Conservation (phyloP, 805 yeast genomes). For the Kodamaea neixiangensis region DNA sequence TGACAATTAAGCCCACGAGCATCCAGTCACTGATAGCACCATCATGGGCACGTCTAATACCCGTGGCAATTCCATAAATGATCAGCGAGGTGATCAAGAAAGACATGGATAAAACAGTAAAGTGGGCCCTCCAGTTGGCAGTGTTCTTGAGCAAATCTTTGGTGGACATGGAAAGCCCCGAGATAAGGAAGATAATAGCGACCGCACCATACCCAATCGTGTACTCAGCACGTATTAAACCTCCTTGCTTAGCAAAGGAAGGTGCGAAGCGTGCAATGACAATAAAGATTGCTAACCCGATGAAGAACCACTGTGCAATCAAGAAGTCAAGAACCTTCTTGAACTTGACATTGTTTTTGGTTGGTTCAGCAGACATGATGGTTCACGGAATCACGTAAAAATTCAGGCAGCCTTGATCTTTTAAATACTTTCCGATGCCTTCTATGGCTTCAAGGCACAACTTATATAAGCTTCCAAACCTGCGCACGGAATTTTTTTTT, state of each 20-base stretch:
- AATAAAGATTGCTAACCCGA: slow-evolving; percentile 68
- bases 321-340: slow-evolving; percentile 26
- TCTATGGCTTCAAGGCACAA: too few species aligned
- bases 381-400: too few species aligned
- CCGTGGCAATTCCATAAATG: slow-evolving; percentile 72
- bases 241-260: slow-evolving; percentile 80
- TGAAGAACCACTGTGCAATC: slow-evolving; percentile 71
- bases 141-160: slow-evolving; percentile 60
- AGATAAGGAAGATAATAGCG: slow-evolving; percentile 77
- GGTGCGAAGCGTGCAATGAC: slow-evolving; percentile 80
- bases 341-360: background rate
- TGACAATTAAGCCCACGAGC: slow-evolving; percentile 76
- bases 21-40: slow-evolving; percentile 71
- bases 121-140: slow-evolving; percentile 80
- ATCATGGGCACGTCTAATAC: slow-evolving; percentile 59
- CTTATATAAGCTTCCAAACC: too few species aligned
- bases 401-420: too few species aligned
- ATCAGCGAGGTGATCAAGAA: slow-evolving; percentile 72
- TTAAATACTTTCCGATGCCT: too few species aligned
- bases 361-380: background rate
- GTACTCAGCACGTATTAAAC: slow-evolving; percentile 71
- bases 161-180: slow-evolving; percentile 78
- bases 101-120: slow-evolving; percentile 64
- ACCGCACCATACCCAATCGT: slow-evolving; percentile 85
- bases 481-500: too few species aligned